Evolutionary conservation across 1,284 basidiomycete genomes (phyloP).

Genomic region (Rhizoctonia solani): DNA sequence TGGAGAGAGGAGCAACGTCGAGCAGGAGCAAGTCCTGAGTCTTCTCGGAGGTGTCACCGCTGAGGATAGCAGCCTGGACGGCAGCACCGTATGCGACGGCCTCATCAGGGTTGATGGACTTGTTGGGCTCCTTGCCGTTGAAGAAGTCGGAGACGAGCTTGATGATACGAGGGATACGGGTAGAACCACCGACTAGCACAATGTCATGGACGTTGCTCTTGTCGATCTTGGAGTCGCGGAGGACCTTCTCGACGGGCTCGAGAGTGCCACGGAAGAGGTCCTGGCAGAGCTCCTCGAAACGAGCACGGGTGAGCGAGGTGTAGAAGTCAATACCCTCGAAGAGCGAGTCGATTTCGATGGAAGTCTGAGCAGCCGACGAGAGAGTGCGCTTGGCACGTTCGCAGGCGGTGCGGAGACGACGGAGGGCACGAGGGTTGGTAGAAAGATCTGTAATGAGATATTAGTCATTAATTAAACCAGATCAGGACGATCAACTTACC

Average conservation of each 20-base stretch:
- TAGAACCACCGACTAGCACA: conserved; percentile 66
- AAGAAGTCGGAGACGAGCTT: conserved; percentile 67
- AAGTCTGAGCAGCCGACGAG: conserved; percentile 63
- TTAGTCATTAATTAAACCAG: conserved; percentile 14
- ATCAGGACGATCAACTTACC: conserved; percentile 43
- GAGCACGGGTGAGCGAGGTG: conserved; percentile 64
- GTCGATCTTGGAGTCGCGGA: conserved; percentile 66
- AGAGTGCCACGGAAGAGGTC: conserved; percentile 65
- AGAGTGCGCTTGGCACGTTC: conserved; percentile 68
- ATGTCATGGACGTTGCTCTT: conserved; percentile 62
- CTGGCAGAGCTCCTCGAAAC: conserved; percentile 67
- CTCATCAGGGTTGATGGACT: conserved; percentile 97
- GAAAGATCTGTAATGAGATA: conserved; percentile 50
- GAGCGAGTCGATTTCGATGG: conserved; percentile 67
- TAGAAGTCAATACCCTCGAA: conserved; percentile 69
- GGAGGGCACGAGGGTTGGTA: conserved; percentile 60
- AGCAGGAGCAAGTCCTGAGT: conserved; percentile 93
- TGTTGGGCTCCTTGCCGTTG: conserved; percentile 74
- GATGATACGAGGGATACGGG: conserved; percentile 66
- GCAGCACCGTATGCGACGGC: conserved; percentile 96
- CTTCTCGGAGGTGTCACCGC: conserved; percentile 94
- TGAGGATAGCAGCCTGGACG: conserved; percentile 95
- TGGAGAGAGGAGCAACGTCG: conserved; percentile 93
- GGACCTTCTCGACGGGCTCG: conserved; percentile 67
- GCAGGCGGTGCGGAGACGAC: conserved; percentile 64